Conservation (phyloP, 768 basidiomycete genomes). For the Suillus hirtellus region DNA sequence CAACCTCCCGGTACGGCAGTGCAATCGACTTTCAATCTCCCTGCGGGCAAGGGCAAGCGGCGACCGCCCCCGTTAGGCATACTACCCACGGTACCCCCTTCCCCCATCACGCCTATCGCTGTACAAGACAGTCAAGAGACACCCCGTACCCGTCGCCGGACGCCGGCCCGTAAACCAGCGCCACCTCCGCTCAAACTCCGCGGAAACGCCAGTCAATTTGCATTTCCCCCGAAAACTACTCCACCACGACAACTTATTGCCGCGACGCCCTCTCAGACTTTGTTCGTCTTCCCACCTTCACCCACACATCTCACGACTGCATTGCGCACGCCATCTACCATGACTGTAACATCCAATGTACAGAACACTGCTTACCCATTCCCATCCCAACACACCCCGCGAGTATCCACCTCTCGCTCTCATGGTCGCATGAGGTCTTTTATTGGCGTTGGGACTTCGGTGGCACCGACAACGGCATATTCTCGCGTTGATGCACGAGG, state of each 20-base stretch:
- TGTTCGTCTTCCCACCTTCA: slow-evolving; percentile 87
- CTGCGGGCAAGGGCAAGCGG: slow-evolving; percentile 50
- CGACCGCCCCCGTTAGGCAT: slow-evolving; percentile 62
- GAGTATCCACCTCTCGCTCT: slow-evolving; percentile 65
- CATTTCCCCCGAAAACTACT: slow-evolving; percentile 26
- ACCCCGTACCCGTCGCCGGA: slow-evolving; percentile 42
- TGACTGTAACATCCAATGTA: slow-evolving; percentile 74
- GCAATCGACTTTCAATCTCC: slow-evolving; percentile 50
- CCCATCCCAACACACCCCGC: slow-evolving; percentile 63
- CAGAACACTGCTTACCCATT: slow-evolving; percentile 48
- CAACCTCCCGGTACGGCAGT: slow-evolving; percentile 55
- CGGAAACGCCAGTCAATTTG: slow-evolving; percentile 26
- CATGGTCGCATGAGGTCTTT: slow-evolving; percentile 73
- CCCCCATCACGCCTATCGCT: slow-evolving; percentile 58
- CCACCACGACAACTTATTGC: slow-evolving; percentile 27
- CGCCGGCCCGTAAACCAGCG: slow-evolving; percentile 53
- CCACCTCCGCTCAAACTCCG: slow-evolving; percentile 59
- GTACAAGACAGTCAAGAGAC: slow-evolving; percentile 33
- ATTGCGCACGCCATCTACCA: slow-evolving; percentile 71
- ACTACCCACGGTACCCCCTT: slow-evolving; percentile 73
- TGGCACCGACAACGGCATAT: slow-evolving; percentile 78
- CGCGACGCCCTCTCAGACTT: slow-evolving; percentile 72
- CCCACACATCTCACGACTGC: slow-evolving; percentile 52
- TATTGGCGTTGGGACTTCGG: slow-evolving; percentile 66
- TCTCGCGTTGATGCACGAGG: slow-evolving; percentile 84